Evolutionary conservation across 148 eudicot species (phyloP).

Genomic region (Persicaria tinctoria): DNA sequence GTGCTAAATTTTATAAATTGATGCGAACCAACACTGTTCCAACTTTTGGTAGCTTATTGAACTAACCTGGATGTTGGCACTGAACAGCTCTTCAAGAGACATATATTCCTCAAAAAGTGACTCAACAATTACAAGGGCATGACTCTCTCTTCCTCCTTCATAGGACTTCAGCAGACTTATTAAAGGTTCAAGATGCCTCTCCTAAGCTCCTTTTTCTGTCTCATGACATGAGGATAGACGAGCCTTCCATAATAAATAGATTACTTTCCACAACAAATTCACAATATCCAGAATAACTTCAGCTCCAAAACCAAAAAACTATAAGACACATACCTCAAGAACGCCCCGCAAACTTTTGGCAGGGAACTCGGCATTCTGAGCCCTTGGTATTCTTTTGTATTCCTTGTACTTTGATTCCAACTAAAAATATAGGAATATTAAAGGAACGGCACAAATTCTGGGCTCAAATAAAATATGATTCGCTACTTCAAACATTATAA

Average conservation of each 20-base stretch:
- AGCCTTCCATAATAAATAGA: slow-evolving; percentile 33
- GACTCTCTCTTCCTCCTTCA: slow-evolving; percentile 97
- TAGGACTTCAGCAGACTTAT: slow-evolving; percentile 88
- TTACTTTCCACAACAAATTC: background rate
- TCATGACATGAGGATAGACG: slow-evolving; percentile 64
- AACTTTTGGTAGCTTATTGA: no score
- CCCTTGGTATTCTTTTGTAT: slow-evolving; percentile 44
- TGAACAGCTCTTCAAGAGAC: slow-evolving; percentile 80
- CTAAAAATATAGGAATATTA: slow-evolving; percentile 33
- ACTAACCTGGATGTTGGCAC: slow-evolving; percentile 86
- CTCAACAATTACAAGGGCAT: slow-evolving; percentile 88
- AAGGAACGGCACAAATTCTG: background rate
- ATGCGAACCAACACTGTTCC: background rate
- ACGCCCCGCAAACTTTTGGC: no score
- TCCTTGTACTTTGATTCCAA: slow-evolving; percentile 67
- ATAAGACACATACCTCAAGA: slow-evolving; percentile 57
- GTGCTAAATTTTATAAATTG: background rate
- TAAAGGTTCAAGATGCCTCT: slow-evolving; percentile 86
- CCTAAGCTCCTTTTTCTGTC: slow-evolving; percentile 85
- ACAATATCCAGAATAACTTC: background rate
- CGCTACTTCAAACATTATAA: no score
- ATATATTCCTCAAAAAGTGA: slow-evolving; percentile 85
- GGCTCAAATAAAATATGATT: no score
- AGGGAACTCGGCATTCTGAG: slow-evolving; percentile 78
- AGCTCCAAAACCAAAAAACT: background rate